Base-by-base conservation (phyloP, 2,329 filamentous ascomycete species). In the Aspergillus candidus region DNA sequence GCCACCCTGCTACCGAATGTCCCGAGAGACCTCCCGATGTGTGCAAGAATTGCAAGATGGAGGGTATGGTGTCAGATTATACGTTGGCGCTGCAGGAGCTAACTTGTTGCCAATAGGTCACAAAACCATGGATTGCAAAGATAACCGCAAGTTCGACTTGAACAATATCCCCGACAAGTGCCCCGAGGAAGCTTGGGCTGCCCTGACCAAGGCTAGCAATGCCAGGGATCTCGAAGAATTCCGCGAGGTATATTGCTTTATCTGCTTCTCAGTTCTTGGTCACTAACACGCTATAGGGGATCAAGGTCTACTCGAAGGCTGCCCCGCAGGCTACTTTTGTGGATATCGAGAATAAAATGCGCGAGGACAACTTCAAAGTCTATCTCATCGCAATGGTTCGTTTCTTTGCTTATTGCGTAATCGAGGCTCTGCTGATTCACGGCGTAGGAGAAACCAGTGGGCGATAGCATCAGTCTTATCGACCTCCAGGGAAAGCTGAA, bases 361-460 rank as follows among this genome's bases (percentile, higher is more conserved):
- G 76, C 8, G 61, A 66, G 6, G 70, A 75, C 4, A 58, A 61
- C 1, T 62, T 72, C 41, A 71, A 67, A 4, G 55, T 78, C 49
- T 74, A 71, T 53, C 59, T 80, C n/a, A 75, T 80, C 49, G 77
- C 70, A 11, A 61, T 74, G 53, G 67, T 75, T 59, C 58, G 56
- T 38, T 13, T 14, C 10, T 12, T 36, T 6, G 4, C 2, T 29
- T 15, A 1, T 17, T 18, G 12, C 27, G 6, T 11, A 29, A 15
- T n/a, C n/a, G 12, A 18, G 8, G 15, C 30, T 33, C 32, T 31
- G 31, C 39, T 53, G 15, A 51, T 42, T 34, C 49, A 47, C 33
- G 32, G 27, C 46, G 32, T n/a, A 72, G 69, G 63, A 70, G 54
- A 64, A 72, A 54, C 58, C 68, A 58, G 50, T 66, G 41, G 51